Conservation (phyloP, 2,329 filamentous ascomycete species). For the Hymenoscyphus infarciens region DNA sequence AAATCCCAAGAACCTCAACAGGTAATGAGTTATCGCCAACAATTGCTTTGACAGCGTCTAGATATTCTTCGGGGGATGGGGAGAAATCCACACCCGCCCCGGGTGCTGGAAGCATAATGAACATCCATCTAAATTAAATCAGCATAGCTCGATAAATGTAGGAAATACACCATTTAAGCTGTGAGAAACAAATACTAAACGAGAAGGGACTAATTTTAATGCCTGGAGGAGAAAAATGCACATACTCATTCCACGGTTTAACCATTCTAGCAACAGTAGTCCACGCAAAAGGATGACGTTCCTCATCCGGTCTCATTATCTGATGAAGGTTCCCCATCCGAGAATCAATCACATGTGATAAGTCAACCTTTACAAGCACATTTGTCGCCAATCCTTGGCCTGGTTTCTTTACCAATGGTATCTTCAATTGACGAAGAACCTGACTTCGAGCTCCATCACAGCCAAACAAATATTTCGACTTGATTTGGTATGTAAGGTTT, state of each 20-base stretch:
- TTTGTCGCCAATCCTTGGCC: conserved; percentile 49
- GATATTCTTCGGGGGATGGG: conserved; percentile 46
- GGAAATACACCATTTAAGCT: neutral
- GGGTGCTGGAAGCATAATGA: conserved; percentile 47
- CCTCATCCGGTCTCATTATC: conserved; percentile 52
- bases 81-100: conserved; percentile 38
- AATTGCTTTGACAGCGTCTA: conserved; percentile 44
- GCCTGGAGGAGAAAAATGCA: neutral
- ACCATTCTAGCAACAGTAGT: conserved; percentile 54
- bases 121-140: conserved; percentile 46
- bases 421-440: conserved; percentile 43
- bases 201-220: neutral
- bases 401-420: conserved; percentile 44
- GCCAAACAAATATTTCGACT: conserved; percentile 55
- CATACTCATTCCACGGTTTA: conserved; percentile 54
- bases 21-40: conserved; percentile 53
- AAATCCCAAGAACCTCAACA: conserved; percentile 49
- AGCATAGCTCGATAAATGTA: conserved; percentile 7
- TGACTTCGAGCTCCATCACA: conserved; percentile 51
- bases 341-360: conserved; percentile 46
- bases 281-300: conserved; percentile 51
- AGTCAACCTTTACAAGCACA: conserved; percentile 47
- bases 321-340: conserved; percentile 59
- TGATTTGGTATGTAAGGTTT: conserved; percentile 41
- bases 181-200: neutral